Evolutionary conservation across 768 basidiomycete species (phyloP), one percentile per base, ranked within the genome.

Genomic region (Tephrocybe sp.): DNA sequence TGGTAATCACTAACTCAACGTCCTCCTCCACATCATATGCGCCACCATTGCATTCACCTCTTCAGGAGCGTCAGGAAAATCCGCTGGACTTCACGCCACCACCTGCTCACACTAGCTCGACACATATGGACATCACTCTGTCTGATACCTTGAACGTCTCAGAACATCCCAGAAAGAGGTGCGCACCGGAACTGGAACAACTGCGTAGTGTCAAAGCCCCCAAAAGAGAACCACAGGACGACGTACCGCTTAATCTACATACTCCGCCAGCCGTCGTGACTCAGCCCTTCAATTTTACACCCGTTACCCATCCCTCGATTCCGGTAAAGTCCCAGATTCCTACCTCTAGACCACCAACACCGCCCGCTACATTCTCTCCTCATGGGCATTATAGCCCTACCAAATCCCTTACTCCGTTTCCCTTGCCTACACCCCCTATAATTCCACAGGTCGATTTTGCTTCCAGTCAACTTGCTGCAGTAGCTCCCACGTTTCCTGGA

Each of bases 211-310:
- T 72, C 32, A 78, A 77, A 60, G 70, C 73, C 14, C 65, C 75
- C 38, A 80, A 80, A 60, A 61, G 73, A 49, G 78, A 80, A 52
- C 76, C 76, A 26, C 69, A 67, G 54, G 78, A 80, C 23, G 74
- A 76, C 44, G 48, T 62, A 1, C 66, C 68, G 12, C 58, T 77
- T 34, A 60, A 65, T 31, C 46, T 69, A 23, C 49, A 57, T 40
- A 44, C 56, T 35, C 50, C 58, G 14, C 52, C 56, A 22, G 55
- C 56, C 14, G 49, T 53, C 20, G 38, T 46, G 10, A 49, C 48
- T 9, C 43, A 55, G 23, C 36, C 54, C 14, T 65, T 61, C 30
- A 42, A 55, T 40, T 41, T 64, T 20, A 45, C 45, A 22, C 45
- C 50, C 13, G 52, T 60, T 19, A 14, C 55, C 10, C 55, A 48